A percentile compares a stretch with the other conserved stretches of the same genome.
Conservation (phyloP, 768 basidiomycete genomes). For the Nidula microcarpa region DNA sequence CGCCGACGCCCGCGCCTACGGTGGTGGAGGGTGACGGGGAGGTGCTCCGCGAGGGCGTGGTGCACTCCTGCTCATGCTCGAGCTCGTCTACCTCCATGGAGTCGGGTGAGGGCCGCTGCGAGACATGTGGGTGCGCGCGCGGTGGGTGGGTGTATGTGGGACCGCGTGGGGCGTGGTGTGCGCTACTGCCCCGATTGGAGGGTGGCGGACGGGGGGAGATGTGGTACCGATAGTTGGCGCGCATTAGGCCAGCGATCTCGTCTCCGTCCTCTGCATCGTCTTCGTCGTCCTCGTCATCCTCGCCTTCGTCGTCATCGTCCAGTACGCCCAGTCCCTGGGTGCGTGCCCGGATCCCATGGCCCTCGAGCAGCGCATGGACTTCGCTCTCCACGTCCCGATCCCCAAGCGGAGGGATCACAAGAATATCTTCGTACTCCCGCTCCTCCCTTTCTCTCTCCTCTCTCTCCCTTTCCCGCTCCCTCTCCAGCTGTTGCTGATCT, state of each 20-base stretch:
- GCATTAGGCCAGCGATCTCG: slow-evolving; percentile 4
- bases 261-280: background rate
- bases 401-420: slow-evolving; percentile 54
- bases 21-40: slow-evolving; percentile 32
- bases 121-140: background rate
- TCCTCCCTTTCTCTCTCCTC: background rate
- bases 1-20: slow-evolving; percentile 4
- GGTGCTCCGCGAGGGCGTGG: slow-evolving; percentile 20
- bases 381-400: slow-evolving; percentile 54
- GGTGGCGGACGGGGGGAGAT: too few species aligned
- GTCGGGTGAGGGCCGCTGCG: slow-evolving; percentile 15
- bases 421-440: slow-evolving; percentile 37
- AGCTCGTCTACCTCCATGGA: slow-evolving; percentile 49
- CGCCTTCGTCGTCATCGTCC: slow-evolving; percentile 1
- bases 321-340: background rate
- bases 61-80: slow-evolving; percentile 54
- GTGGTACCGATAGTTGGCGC: too few species aligned
- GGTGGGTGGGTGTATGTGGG: too few species aligned
- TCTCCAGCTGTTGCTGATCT: slow-evolving; percentile 1
- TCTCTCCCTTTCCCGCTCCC: slow-evolving; percentile 12
- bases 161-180: too few species aligned
- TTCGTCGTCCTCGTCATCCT: background rate
- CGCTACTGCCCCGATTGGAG: too few species aligned
- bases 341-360: slow-evolving; percentile 2
- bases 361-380: slow-evolving; percentile 15